Evolutionary conservation across 208 protist species (phyloP).

Genomic region (Trypanosoma melophagium): DNA sequence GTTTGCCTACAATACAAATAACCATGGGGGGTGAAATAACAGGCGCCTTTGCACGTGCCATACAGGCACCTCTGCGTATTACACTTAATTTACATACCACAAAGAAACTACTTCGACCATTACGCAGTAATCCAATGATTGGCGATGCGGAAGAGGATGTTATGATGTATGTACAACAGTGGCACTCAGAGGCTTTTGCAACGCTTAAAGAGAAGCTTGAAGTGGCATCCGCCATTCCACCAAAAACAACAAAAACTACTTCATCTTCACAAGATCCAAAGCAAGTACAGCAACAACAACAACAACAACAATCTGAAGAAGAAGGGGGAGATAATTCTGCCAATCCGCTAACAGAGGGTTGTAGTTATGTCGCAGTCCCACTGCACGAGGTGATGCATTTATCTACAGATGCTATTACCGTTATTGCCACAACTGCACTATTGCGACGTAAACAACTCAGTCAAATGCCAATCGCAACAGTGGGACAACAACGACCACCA

Average conservation of each 20-base stretch:
- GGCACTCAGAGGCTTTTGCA: constrained; percentile 60
- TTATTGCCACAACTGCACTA: constrained; percentile 41
- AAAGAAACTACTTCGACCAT: constrained; percentile 47
- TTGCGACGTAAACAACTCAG: constrained; percentile 33
- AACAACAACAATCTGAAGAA: background rate
- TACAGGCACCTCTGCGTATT: constrained; percentile 56
- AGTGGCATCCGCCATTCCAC: constrained; percentile 17
- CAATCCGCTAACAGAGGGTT: constrained; percentile 15
- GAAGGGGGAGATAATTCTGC: background rate
- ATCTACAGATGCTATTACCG: constrained; percentile 71
- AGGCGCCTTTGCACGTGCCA: constrained; percentile 44
- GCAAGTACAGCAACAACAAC: constrained; percentile 8
- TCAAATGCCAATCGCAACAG: constrained; percentile 60
- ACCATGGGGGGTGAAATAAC: constrained; percentile 41
- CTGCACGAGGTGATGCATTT: constrained; percentile 36
- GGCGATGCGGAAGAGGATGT: constrained; percentile 66
- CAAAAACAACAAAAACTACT: background rate
- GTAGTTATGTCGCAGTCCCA: constrained; percentile 51
- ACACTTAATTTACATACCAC: constrained; percentile 37
- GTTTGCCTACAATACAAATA: constrained; percentile 57
- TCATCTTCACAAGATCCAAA: background rate
- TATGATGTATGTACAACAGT: constrained; percentile 69
- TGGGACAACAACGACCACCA: constrained; percentile 66
- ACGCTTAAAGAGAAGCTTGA: constrained; percentile 50
- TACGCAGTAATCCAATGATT: constrained; percentile 50